These are phyloP conservation scores for Backusella macrospora DNA, from an alignment of 192 early-diverging fungal genomes.

Conservation along the genomic window DNA sequence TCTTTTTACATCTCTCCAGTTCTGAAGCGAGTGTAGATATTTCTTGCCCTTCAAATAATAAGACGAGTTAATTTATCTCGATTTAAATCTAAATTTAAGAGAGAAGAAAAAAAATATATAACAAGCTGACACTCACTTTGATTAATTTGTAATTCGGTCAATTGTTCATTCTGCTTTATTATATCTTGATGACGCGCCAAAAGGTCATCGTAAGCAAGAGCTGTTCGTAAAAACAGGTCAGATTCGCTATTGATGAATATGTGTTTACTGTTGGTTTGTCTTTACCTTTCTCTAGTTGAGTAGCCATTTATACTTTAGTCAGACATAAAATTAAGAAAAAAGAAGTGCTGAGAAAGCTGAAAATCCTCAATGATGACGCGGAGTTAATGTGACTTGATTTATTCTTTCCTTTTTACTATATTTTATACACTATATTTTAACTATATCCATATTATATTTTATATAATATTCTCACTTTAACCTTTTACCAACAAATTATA, in stretches of 20 bases:
- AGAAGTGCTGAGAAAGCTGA: too few relatives aligned
- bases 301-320: neutral
- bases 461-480: too few relatives aligned
- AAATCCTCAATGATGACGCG: too few relatives aligned
- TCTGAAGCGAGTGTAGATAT: neutral
- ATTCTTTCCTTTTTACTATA: too few relatives aligned
- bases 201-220: neutral
- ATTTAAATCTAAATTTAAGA: too few relatives aligned
- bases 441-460: too few relatives aligned
- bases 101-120: too few relatives aligned
- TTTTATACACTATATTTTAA: too few relatives aligned
- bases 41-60: neutral
- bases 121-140: neutral
- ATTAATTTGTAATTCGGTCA: neutral
- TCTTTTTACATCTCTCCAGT: neutral
- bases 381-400: too few relatives aligned
- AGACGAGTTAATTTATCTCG: too few relatives aligned
- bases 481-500: too few relatives aligned
- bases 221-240: neutral
- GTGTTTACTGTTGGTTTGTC: neutral
- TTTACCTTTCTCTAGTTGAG: constrained; percentile 5
- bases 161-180: neutral
- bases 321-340: too few relatives aligned
- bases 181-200: neutral
- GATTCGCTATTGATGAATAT: neutral